Evolutionary conservation across 176 grass and related monocot species (phyloP), one percentile per base, ranked within the genome.

Genomic region (Oryza nivara): DNA sequence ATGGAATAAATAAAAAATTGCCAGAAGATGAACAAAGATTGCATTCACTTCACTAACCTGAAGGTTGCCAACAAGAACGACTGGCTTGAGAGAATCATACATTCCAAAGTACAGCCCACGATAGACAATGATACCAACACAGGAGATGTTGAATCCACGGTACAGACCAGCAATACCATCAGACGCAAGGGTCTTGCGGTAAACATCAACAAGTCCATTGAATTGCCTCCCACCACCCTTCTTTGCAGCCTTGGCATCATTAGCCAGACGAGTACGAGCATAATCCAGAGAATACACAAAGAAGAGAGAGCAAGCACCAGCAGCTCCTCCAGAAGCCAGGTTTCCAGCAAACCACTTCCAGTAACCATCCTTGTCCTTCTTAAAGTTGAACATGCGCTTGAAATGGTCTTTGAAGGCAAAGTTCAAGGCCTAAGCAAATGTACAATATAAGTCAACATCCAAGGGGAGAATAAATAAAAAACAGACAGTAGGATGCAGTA

Each of bases 331-430:
- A 70, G 86, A 92, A 49, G 90, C 90, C 26, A 92, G 74, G 68
- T 92, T 92, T 11, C 90, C 90, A 51, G 90, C 86, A 78, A 92
- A 92, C 90, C 90, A 92, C 73, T 92, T 92, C 90, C 90, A 92
- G 79, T 92, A 92, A 1, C 90, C 90, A 65, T 89, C 90, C 86
- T 83, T 92, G 73, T 92, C 90, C 73, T 92, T 92, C 78, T 92
- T 92, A 19, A 92, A 92, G 90, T 92, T 92, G 79, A 92, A 92
- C 90, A 92, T 92, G 87, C 90, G 87, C 68, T 92, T 92, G 77
- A 92, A 92, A 68, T 92, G 86, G 32, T 92, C 90, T 66, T 92
- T 92, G 82, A 92, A 92, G 14, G 90, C 90, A 72, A 92, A 89
- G 79, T 92, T 92, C 73, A 92, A 67, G 28, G 90, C 90, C 90